Conservation (phyloP, 2,329 filamentous ascomycete genomes). For the Lomentospora prolificans region DNA sequence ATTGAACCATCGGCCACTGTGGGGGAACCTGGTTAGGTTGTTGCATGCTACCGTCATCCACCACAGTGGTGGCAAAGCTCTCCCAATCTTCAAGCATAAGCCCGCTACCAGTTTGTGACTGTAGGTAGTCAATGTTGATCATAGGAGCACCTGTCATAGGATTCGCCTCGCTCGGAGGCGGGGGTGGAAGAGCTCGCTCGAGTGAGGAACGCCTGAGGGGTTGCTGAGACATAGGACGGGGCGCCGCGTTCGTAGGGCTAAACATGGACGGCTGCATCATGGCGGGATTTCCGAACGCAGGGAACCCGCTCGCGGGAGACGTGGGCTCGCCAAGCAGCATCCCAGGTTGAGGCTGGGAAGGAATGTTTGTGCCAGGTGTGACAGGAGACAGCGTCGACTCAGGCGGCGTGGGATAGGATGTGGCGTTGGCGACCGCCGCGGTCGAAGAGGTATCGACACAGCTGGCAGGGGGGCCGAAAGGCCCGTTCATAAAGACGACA, state of each 20-base stretch:
- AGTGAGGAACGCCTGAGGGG: constrained; percentile 16
- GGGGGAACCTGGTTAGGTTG: constrained; percentile 13
- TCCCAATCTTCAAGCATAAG: constrained; percentile 33
- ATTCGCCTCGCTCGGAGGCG: constrained; percentile 16
- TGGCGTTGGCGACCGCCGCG: constrained; percentile 13
- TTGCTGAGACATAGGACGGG: constrained; percentile 20
- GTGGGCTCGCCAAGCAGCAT: constrained; percentile 17
- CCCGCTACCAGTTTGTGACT: constrained; percentile 16
- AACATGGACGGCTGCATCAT: constrained; percentile 17
- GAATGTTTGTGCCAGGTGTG: constrained; percentile 13
- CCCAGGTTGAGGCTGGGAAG: constrained; percentile 20
- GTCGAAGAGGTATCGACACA: constrained; percentile 6
- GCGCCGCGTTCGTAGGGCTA: constrained; percentile 15
- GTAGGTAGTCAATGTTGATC: constrained; percentile 35
- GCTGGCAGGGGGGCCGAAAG: constrained; percentile 18
- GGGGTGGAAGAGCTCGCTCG: constrained; percentile 25
- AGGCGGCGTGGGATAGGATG: constrained; percentile 14
- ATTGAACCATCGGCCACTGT: constrained; percentile 18
- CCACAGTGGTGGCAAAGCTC: constrained; percentile 23
- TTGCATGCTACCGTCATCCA: constrained; percentile 18
- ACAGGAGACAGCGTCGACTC: constrained; percentile 17
- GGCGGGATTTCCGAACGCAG: constrained; percentile 22
- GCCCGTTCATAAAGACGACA: constrained; percentile 27
- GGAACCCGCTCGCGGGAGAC: constrained; percentile 15
- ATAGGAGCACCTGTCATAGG: constrained; percentile 15